Evolutionary conservation across 2,329 filamentous ascomycete species (phyloP), one percentile per base, ranked within the genome.

Genomic region (Cladosporium oxysporum): DNA sequence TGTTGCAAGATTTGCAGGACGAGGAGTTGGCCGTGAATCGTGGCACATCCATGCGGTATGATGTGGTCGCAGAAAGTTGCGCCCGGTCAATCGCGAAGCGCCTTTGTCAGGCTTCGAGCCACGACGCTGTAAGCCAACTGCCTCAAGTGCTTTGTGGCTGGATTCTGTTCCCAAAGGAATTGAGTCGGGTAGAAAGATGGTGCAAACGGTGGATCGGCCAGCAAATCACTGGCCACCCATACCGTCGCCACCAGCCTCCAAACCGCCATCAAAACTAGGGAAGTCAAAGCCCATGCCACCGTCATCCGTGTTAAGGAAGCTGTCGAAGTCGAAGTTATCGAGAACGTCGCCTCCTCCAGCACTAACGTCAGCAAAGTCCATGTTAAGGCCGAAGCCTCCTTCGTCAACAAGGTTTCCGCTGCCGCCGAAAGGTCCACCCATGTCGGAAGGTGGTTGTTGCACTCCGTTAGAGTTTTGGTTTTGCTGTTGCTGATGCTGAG

Each of bases 271-370:
- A 37, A 65, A 65, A 23, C n/a, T 60, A 50, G 52, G 52, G 31
- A 53, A 53, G 64, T 78, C 76, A 66, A 79, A 78, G 10, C 67
- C 70, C 41, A 50, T 59, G 49, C 81, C 76, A 11, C 71, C 75
- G 44, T 69, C 72, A 47, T 81, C 80, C 49, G 78, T 79, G 31
- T 83, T 86, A 71, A 90, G 79, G 79, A 89, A 90, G 18, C 84
- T 86, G 73, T 89, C 87, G 74, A 90, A 90, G 76, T 90, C 87
- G 74, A 90, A 89, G 84, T 84, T 78, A 80, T 88, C 72, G 81
- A 87, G 81, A 83, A 91, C 84, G 87, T 92, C 82, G 85, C 84
- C 66, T 80, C 85, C 76, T 80, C 82, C 57, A 21, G 21, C 44
- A 29, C 41, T 82, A 83, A 65, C 81, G 76, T 70, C 68, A 58